Evolutionary conservation across 352 stramenopile species (phyloP).

Genomic region (Pythium folliculosum): DNA sequence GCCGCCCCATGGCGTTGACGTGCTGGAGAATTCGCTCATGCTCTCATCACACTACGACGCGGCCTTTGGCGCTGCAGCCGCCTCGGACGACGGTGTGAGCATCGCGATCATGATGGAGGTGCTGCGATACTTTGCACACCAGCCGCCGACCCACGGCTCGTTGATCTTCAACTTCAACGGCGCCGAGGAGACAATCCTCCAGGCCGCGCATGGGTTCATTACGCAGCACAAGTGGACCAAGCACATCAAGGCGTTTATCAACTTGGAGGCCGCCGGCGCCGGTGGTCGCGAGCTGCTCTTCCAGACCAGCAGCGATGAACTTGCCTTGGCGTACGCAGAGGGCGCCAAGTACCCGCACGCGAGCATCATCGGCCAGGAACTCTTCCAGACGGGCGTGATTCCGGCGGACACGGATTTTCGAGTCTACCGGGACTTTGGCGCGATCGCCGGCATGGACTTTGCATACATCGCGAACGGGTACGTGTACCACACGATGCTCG

Average conservation of each 20-base stretch:
- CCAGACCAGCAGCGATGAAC: constrained; percentile 74
- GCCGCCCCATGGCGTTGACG: constrained; percentile 24
- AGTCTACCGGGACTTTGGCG: constrained; percentile 73
- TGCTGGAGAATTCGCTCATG: constrained; percentile 55
- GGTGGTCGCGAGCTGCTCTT: constrained; percentile 77
- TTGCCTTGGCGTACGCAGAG: constrained; percentile 68
- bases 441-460: constrained; percentile 82
- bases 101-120: constrained; percentile 84
- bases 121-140: constrained; percentile 44
- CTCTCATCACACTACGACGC: constrained; percentile 84
- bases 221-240: constrained; percentile 76
- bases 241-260: constrained; percentile 76
- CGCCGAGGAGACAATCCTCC: constrained; percentile 78
- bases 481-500: constrained; percentile 75
- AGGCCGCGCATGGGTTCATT: constrained; percentile 80
- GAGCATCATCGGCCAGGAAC: constrained; percentile 75
- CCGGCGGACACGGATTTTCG: constrained; percentile 74
- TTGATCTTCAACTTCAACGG: constrained; percentile 86
- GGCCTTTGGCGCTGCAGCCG: constrained; percentile 65
- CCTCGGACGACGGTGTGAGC: constrained; percentile 78
- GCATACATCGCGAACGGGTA: constrained; percentile 82
- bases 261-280: constrained; percentile 71
- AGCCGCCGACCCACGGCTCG: constrained; percentile 47
- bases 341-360: constrained; percentile 74
- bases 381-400: constrained; percentile 78